Base-by-base conservation (phyloP, 2,329 filamentous ascomycete species). In the Xylariaceae sp. region DNA sequence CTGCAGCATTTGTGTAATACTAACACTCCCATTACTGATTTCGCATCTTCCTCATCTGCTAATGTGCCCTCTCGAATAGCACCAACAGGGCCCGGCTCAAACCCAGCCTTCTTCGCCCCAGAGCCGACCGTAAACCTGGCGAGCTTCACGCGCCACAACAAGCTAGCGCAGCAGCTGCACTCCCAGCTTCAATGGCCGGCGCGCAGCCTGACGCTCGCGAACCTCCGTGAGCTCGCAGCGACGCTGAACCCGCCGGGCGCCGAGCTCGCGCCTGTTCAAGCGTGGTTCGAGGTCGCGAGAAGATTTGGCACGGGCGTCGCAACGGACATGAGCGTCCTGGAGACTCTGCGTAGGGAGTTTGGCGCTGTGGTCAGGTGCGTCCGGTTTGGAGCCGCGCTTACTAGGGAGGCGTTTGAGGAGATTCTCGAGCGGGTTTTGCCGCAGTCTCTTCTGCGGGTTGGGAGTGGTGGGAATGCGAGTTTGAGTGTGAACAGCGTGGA, bases 221-320 rank as follows among this genome's bases (percentile, higher is more conserved):
- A 63, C 14, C 66, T 78, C 19, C 62, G 68, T 48, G 67, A 67
- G n/a, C 67, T 78, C 2, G 73, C 75, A 2, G 57, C 61, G 40
- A 67, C 68, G 34, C 64, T 77, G 20, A 73, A 70, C 56, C 64
- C 67, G 3, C 64, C 67, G 22, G 62, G 63, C 40, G 44, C 59
- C 16, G 74, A 77, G 56, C 56, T 77, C 32, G 69, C 74, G 22
- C 75, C 75, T 14, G 70, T 78, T 21, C 75, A 78, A 60, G 74
- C 70, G 2, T 78, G 74, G 75, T 79, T 78, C 57, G 75, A 78
- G 64, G 66, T 78, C 21, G 68, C 67, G 20, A 57, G 50, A 4
- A 56, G 64, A 29, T 76, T 71, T 52, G 67, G 70, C 19, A 50
- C 62, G n/a, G 64, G 53, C 10, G 42, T 64, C 14, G 60, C 75